Conservation (phyloP, 2,329 filamentous ascomycete genomes). For the Colletotrichum zoysiae region DNA sequence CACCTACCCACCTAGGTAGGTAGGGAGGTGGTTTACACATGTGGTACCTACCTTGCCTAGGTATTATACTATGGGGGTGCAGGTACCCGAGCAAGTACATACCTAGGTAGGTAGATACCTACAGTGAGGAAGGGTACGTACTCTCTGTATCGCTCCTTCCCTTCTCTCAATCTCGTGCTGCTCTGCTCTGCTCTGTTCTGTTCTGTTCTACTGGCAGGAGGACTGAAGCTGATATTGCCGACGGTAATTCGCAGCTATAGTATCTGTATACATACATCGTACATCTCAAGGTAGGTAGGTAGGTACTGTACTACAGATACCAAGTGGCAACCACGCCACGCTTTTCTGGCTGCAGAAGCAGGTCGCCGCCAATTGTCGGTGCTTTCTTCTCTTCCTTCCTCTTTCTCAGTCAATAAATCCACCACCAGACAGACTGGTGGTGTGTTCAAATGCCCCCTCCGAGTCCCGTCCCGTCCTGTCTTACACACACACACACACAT, state of each 20-base stretch:
- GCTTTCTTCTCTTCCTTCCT: background rate
- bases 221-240: background rate
- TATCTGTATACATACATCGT: background rate
- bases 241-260: background rate
- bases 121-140: too few relatives aligned
- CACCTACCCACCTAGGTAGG: too few relatives aligned
- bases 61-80: too few relatives aligned
- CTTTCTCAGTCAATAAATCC: background rate
- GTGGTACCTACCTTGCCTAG: too few relatives aligned
- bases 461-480: too few relatives aligned
- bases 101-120: too few relatives aligned
- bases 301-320: too few relatives aligned
- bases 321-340: too few relatives aligned
- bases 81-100: too few relatives aligned
- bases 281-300: too few relatives aligned
- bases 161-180: background rate
- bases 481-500: background rate
- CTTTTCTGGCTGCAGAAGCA: too few relatives aligned
- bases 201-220: background rate
- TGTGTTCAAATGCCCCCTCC: background rate
- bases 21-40: too few relatives aligned
- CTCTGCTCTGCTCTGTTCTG: background rate
- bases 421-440: background rate
- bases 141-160: slow-evolving; percentile 6
- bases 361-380: background rate